Conservation (phyloP, 495 filamentous ascomycete genomes). For the Daldinia childiae region DNA sequence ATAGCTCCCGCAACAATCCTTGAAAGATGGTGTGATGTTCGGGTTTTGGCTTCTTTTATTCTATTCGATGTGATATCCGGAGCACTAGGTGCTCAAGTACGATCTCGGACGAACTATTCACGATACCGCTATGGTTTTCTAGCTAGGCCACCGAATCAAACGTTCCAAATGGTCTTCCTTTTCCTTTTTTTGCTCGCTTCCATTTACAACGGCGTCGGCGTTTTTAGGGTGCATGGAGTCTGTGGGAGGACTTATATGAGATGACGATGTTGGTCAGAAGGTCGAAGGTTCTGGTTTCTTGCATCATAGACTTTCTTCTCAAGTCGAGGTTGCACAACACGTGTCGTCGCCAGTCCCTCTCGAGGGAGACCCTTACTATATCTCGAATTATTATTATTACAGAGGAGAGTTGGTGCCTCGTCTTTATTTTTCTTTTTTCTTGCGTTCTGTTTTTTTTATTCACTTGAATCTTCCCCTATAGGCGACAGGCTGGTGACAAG, state of each 20-base stretch:
- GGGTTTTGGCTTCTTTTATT: slow-evolving; percentile 23
- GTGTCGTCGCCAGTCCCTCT: slow-evolving; percentile 29
- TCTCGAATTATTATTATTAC: slow-evolving; percentile 23
- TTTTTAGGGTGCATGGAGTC: slow-evolving; percentile 41
- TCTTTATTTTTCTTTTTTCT: slow-evolving; percentile 35
- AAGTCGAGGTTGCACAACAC: slow-evolving; percentile 34
- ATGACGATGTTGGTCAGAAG: slow-evolving; percentile 36
- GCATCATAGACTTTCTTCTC: slow-evolving; percentile 39
- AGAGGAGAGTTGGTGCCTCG: slow-evolving; percentile 25
- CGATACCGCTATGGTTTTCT: slow-evolving; percentile 39
- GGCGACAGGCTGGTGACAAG: slow-evolving; percentile 13
- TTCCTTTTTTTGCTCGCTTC: slow-evolving; percentile 27
- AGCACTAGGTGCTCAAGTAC: slow-evolving; percentile 29
- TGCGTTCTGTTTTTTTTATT: slow-evolving; percentile 20
- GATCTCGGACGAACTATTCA: slow-evolving; percentile 47
- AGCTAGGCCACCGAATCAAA: slow-evolving; percentile 24
- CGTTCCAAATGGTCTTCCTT: slow-evolving; percentile 19
- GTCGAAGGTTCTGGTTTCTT: slow-evolving; percentile 30
- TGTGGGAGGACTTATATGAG: slow-evolving; percentile 30
- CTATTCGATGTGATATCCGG: slow-evolving; percentile 38
- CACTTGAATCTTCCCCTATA: slow-evolving; percentile 3
- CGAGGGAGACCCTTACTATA: slow-evolving; percentile 13
- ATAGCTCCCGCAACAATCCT: not conserved
- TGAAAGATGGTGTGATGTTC: slow-evolving; percentile 25
- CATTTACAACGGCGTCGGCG: slow-evolving; percentile 46